phyloP scores from a whole-genome alignment of 23 red algal species.

The Gracilaria vermiculophylla region DNA sequence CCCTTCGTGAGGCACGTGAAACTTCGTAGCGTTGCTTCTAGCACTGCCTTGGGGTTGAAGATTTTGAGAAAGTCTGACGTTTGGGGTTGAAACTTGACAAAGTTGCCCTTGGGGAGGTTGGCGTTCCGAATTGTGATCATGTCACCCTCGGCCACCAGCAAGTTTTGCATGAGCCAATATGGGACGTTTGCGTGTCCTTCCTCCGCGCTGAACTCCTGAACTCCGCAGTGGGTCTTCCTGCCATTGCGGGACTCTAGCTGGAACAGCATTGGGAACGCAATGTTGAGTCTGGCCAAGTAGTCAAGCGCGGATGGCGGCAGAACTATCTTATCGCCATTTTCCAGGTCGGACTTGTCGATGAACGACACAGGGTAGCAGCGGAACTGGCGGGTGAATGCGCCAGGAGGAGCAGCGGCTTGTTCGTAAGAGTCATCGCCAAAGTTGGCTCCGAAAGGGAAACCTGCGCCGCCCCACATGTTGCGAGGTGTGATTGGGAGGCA shows the following conservation, averaged over 20 bases:
- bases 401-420: constrained; percentile 43
- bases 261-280: constrained; percentile 95
- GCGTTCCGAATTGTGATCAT: constrained; percentile 82
- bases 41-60: constrained; percentile 87
- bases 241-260: constrained; percentile 58
- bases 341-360: constrained; percentile 91
- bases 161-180: constrained; percentile 95
- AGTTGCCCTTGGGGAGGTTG: constrained; percentile 79
- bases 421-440: constrained; percentile 51
- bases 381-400: constrained; percentile 82
- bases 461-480: constrained; percentile 60
- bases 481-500: background rate
- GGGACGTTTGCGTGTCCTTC: constrained; percentile 93
- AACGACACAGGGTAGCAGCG: constrained; percentile 91
- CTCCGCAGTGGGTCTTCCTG: constrained; percentile 83
- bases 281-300: constrained; percentile 74
- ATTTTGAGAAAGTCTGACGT: constrained; percentile 91
- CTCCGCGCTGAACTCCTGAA: constrained; percentile 97
- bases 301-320: constrained; percentile 87
- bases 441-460: constrained; percentile 61
- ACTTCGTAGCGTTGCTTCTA: constrained; percentile 88
- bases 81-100: constrained; percentile 97
- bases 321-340: constrained; percentile 94
- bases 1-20: constrained; percentile 93
- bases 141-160: constrained; percentile 81